Evolutionary conservation across 352 stramenopile species (phyloP).

Genomic region (Phytophthora syringae): DNA sequence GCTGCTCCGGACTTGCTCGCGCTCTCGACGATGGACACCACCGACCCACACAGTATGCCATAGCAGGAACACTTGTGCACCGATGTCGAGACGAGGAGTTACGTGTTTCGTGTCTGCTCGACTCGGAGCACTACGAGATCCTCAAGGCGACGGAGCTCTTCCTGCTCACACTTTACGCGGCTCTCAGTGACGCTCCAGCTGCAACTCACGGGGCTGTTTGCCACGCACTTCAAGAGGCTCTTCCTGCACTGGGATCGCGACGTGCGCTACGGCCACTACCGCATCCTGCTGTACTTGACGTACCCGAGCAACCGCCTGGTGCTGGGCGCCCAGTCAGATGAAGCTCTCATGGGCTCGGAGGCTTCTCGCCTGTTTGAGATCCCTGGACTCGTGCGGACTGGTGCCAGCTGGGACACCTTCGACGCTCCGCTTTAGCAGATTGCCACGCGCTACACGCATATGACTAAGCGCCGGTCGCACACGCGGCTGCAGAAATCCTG

Average conservation of each 20-base stretch:
- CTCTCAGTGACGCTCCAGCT: conserved; percentile 68
- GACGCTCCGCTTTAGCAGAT: conserved; percentile 65
- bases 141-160: conserved; percentile 74
- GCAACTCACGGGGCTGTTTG: conserved; percentile 56
- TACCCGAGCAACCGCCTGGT: conserved; percentile 81
- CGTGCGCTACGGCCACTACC: conserved; percentile 85
- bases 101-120: conserved; percentile 68
- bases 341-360: conserved; percentile 69
- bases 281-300: conserved; percentile 82
- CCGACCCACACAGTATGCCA: conserved; percentile 20
- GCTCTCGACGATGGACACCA: conserved; percentile 22
- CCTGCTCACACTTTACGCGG: conserved; percentile 59
- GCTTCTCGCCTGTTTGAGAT: conserved; percentile 76
- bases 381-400: conserved; percentile 57
- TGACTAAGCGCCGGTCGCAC: conserved; percentile 38
- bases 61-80: conserved; percentile 25
- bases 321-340: conserved; percentile 74
- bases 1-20: conserved; percentile 22
- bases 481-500: conserved; percentile 36
- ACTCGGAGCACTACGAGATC: conserved; percentile 79
- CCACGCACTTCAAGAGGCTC: conserved; percentile 57
- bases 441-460: conserved; percentile 53
- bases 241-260: conserved; percentile 88
- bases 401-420: conserved; percentile 65
- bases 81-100: conserved; percentile 46